Base-by-base conservation (phyloP, 1,284 basidiomycete genomes). In the Inonotus hispidus region DNA sequence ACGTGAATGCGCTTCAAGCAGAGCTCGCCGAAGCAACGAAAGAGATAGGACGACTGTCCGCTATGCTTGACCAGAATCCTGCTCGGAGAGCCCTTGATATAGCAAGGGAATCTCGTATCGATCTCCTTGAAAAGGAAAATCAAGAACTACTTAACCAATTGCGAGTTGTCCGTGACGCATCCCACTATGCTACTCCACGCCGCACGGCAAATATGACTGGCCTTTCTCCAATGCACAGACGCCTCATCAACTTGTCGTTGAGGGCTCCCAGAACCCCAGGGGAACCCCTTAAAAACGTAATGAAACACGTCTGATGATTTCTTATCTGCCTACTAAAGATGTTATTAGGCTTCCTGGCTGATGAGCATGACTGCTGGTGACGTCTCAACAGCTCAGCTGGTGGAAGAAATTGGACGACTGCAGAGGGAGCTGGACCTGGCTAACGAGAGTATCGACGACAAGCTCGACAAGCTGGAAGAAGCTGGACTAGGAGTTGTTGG, bases 381-480 rank as follows among this genome's bases (percentile, higher is more conserved):
- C 63, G 74, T 78, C 2, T 75, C 78, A 7, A 71, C 80, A 1
- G 75, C 83, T 14, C 85, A 84, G 45, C 72, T 90, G 25, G 65
- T 90, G 21, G 73, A 77, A 7, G 87, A 91, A 70, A 86, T 91
- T 55, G 76, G 74, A 43, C 81, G 85, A 27, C 72, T 91, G 55
- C 87, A 91, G 65, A 74, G 75, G 13, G 84, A 92, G 65, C 82
- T 94, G 19, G 85, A 88, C 63, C 76, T 71, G 1, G 91, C 90
- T 3, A 93, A 93, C 70, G 83, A 89, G 46, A 88, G 82, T 66
- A 88, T 94, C 54, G 92, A 94, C 66, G 85, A 91, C 67, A 93
- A 93, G 71, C 78, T 94, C 8, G 88, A 90, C 69, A 84, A 87
- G 61, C 83, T 94, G 4, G 88, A 90, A 68, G 84, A 90, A 61